Evolutionary conservation across 2,329 filamentous ascomycete genomes (phyloP).

Genomic region (Arthroderma sp.): DNA sequence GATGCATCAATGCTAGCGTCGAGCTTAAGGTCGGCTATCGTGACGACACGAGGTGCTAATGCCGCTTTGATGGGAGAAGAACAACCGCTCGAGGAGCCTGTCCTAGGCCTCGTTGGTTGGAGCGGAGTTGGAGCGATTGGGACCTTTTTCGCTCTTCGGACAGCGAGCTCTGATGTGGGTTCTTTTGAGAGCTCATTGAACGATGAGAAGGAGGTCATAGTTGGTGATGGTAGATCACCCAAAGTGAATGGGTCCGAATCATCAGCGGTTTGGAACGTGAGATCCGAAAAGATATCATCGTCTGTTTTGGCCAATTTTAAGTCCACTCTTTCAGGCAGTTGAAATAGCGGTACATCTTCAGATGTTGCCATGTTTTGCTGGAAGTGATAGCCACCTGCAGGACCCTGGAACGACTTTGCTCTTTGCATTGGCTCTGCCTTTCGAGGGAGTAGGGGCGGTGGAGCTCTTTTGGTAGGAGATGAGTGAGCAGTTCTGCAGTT

Average conservation of each 20-base stretch:
- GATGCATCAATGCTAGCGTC: constrained; percentile 48
- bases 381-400: constrained; percentile 22
- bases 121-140: constrained; percentile 19
- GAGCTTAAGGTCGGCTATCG: constrained; percentile 39
- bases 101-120: constrained; percentile 13
- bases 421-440: constrained; percentile 29
- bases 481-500: constrained; percentile 30
- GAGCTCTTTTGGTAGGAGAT: constrained; percentile 27
- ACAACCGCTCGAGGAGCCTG: constrained; percentile 8
- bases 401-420: constrained; percentile 38
- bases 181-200: constrained; percentile 43
- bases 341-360: constrained; percentile 32
- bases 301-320: constrained; percentile 33
- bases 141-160: constrained; percentile 20
- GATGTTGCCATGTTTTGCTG: constrained; percentile 40
- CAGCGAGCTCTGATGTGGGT: constrained; percentile 20
- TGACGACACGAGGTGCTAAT: constrained; percentile 33
- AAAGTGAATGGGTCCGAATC: constrained; percentile 19
- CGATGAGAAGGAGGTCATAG: constrained; percentile 40
- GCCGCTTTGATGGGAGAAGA: constrained; percentile 26
- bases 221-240: constrained; percentile 28
- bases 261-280: constrained; percentile 11
- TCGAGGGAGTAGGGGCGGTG: constrained; percentile 21
- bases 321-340: constrained; percentile 42
- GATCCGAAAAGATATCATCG: constrained; percentile 14